Percentiles rank a stretch among this genome's conserved stretches.
Conservation (phyloP, 345 rosid genomes). For the Crucihimalaya himalaica region DNA sequence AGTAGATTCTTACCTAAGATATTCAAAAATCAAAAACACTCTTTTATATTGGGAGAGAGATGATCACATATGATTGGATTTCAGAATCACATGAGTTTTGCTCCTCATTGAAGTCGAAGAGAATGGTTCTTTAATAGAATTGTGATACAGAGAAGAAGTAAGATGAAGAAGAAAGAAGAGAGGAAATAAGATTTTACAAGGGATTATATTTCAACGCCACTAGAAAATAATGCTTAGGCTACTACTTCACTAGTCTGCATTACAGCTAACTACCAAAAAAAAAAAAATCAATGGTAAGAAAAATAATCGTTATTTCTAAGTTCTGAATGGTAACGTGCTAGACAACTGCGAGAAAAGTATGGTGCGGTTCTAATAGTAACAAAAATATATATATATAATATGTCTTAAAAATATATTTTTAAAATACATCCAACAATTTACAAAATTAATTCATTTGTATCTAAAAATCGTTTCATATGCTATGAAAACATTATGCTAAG, state of each 20-base stretch:
- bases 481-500: background rate
- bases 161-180: background rate
- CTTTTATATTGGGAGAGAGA: background rate
- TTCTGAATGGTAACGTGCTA: too few species aligned
- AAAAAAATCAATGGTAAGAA: background rate
- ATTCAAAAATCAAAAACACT: background rate
- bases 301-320: background rate
- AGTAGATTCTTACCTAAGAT: conserved; percentile 11
- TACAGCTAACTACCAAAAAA: background rate
- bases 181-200: background rate
- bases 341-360: too few species aligned
- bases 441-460: background rate
- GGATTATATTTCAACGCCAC: conserved; percentile 9
- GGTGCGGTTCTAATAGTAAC: too few species aligned
- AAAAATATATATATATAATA: background rate
- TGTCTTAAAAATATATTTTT: too few species aligned
- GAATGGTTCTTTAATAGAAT: conserved; percentile 14
- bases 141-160: conserved; percentile 21
- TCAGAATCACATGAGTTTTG: background rate
- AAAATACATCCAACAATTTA: background rate
- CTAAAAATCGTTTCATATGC: background rate
- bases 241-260: conserved; percentile 20
- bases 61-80: background rate
- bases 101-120: background rate
- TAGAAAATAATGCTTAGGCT: conserved; percentile 24